phyloP scores from a whole-genome alignment of 1,139 yeast genomes.

The Saccharomycopsis crataegensis region DNA sequence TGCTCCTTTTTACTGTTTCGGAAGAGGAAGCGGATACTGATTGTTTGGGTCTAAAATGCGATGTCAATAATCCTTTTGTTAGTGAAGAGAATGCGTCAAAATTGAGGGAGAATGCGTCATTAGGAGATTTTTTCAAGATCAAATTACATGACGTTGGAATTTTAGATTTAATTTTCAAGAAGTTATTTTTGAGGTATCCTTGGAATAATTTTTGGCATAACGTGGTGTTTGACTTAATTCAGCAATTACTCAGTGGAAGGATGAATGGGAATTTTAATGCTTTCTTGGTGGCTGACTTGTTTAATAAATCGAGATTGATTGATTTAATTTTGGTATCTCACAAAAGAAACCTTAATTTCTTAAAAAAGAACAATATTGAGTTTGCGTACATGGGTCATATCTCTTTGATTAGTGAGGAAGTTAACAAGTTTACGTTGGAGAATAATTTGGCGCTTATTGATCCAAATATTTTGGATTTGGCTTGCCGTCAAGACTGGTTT shows the following conservation, averaged over 20 bases:
- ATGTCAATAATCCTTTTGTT: constrained; percentile 10
- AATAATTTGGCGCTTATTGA: constrained; percentile 8
- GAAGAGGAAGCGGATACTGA: constrained; percentile 2
- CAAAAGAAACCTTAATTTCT: constrained; percentile 57
- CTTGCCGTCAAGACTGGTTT: constrained; percentile 49
- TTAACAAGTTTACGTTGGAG: constrained; percentile 62
- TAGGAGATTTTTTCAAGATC: constrained; percentile 85
- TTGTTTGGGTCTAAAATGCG: constrained; percentile 2
- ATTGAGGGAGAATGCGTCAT: constrained; percentile 66
- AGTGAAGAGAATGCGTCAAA: constrained; percentile 52
- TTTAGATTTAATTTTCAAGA: constrained; percentile 63
- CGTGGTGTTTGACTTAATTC: constrained; percentile 95
- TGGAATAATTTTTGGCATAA: constrained; percentile 98
- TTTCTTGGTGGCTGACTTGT: constrained; percentile 79
- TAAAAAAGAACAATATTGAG: constrained; percentile 57
- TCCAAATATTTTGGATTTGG: constrained; percentile 6
- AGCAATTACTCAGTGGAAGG: constrained; percentile 90
- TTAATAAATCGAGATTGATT: constrained; percentile 71
- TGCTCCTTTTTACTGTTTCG: background rate
- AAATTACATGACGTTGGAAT: constrained; percentile 77
- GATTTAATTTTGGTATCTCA: constrained; percentile 79
- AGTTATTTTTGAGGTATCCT: constrained; percentile 80
- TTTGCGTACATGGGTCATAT: constrained; percentile 97
- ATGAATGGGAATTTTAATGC: constrained; percentile 90
- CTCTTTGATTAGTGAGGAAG: constrained; percentile 93